A percentile compares a stretch with the other conserved stretches of the same genome.
phyloP scores from a whole-genome alignment of 352 stramenopile genomes.

The Pythium sp. region DNA sequence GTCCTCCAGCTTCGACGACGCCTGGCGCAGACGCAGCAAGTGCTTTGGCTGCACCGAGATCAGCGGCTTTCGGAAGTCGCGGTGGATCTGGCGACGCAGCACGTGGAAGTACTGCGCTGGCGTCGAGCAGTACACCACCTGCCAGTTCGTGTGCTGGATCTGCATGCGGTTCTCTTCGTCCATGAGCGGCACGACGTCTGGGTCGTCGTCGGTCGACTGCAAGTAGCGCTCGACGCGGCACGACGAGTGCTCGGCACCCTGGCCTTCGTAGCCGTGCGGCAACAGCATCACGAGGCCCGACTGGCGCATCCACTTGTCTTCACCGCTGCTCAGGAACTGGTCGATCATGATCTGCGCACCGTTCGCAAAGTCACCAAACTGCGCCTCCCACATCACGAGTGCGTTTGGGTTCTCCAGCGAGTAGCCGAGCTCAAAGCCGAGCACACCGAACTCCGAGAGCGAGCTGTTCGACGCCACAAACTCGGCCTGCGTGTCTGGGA shows the following conservation, averaged over 20 bases:
- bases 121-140: slow-evolving; percentile 97
- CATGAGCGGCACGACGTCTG: slow-evolving; percentile 92
- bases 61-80: slow-evolving; percentile 97
- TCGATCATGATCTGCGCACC: slow-evolving; percentile 87
- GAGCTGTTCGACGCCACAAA: slow-evolving; percentile 94
- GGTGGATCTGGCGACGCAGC: slow-evolving; percentile 91
- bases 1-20: slow-evolving; percentile 90
- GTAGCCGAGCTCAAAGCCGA: slow-evolving; percentile 88
- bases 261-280: slow-evolving; percentile 83
- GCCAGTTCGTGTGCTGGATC: slow-evolving; percentile 97
- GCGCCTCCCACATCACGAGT: slow-evolving; percentile 93
- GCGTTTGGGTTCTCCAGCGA: slow-evolving; percentile 95
- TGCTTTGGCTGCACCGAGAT: slow-evolving; percentile 96
- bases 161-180: slow-evolving; percentile 93
- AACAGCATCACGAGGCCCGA: slow-evolving; percentile 78
- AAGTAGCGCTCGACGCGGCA: slow-evolving; percentile 96
- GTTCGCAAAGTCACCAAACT: slow-evolving; percentile 89
- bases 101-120: slow-evolving; percentile 92
- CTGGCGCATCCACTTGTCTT: slow-evolving; percentile 91
- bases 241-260: slow-evolving; percentile 87
- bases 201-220: slow-evolving; percentile 93
- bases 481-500: slow-evolving; percentile 86
- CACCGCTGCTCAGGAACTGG: slow-evolving; percentile 75
- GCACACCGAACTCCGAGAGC: slow-evolving; percentile 92
- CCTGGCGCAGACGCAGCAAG: slow-evolving; percentile 90